phyloP scores from a whole-genome alignment of 2,329 filamentous ascomycete species.

The Aureobasidium namibiae region DNA sequence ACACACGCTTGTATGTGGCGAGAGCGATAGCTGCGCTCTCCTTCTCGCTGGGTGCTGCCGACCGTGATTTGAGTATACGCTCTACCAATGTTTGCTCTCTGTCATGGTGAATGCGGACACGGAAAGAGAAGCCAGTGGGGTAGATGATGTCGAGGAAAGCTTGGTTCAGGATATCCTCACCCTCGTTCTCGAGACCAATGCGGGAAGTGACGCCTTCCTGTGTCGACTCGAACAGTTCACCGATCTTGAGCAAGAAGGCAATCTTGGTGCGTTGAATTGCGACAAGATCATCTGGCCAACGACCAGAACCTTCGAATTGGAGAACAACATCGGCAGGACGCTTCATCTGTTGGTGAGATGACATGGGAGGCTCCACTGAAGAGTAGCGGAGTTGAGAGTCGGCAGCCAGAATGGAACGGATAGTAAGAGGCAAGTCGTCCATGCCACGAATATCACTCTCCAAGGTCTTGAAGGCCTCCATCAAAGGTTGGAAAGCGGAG shows the following conservation, averaged over 20 bases:
- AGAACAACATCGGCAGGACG: conserved; percentile 68
- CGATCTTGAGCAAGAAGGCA: conserved; percentile 71
- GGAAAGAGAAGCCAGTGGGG: conserved; percentile 63
- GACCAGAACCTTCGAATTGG: conserved; percentile 85
- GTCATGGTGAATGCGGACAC: conserved; percentile 81
- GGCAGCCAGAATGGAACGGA: conserved; percentile 69
- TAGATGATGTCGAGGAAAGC: conserved; percentile 78
- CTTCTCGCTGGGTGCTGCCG: conserved; percentile 54
- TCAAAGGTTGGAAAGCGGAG: conserved; percentile 58
- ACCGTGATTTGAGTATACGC: conserved; percentile 67
- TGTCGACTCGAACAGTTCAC: conserved; percentile 58
- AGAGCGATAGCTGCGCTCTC: conserved; percentile 64
- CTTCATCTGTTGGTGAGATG: conserved; percentile 38
- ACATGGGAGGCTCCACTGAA: conserved; percentile 48
- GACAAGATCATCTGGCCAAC: conserved; percentile 86
- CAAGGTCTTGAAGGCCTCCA: conserved; percentile 62
- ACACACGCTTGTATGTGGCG: conserved; percentile 61
- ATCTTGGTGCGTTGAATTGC: conserved; percentile 92
- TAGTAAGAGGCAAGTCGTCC: conserved; percentile 76
- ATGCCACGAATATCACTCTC: conserved; percentile 70
- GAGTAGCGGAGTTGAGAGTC: conserved; percentile 67
- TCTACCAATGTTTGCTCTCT: conserved; percentile 75
- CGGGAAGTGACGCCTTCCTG: conserved; percentile 56
- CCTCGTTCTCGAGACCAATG: conserved; percentile 72
- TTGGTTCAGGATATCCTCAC: conserved; percentile 61